Percentiles rank a stretch among this genome's conserved stretches.
Evolutionary conservation across 2,329 filamentous ascomycete species (phyloP).

Genomic region (Aquanectria penicillioides): DNA sequence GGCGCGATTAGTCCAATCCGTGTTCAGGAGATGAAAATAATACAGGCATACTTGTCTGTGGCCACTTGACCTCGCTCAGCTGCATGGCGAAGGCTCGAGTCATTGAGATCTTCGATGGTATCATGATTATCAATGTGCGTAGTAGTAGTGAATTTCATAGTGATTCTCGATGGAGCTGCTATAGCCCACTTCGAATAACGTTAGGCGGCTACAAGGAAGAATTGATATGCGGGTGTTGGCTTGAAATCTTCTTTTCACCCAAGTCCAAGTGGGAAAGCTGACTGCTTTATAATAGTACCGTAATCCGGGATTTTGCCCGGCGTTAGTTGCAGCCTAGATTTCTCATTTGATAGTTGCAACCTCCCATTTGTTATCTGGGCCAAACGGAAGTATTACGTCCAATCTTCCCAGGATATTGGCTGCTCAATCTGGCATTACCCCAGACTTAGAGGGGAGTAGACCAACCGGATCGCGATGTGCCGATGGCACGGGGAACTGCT

Average conservation of each 20-base stretch:
- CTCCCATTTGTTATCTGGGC: not conserved
- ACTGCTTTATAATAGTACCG: constrained; percentile 4
- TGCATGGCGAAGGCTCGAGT: constrained; percentile 13
- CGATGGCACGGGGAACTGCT: not conserved
- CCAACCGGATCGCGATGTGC: constrained; percentile 14
- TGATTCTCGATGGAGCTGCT: not conserved
- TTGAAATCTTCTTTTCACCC: no score
- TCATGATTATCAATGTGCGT: constrained; percentile 11
- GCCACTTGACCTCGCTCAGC: constrained; percentile 6
- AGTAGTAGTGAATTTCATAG: constrained; percentile 2
- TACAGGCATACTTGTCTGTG: constrained; percentile 11
- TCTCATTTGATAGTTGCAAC: not conserved
- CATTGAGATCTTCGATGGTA: constrained; percentile 13
- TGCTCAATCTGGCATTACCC: constrained; percentile 14
- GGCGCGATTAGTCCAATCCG: not conserved
- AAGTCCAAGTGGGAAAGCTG: not conserved
- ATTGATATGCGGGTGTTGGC: no score
- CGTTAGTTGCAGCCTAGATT: not conserved
- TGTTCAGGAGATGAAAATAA: not conserved
- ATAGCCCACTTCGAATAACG: not conserved
- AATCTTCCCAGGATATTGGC: not conserved
- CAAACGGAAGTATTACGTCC: not conserved
- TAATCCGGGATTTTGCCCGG: not conserved
- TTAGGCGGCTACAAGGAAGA: not conserved
- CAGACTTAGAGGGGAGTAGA: not conserved